Evolutionary conservation across 2,329 filamentous ascomycete genomes (phyloP).

Genomic region (Lasiodiplodia sp.): DNA sequence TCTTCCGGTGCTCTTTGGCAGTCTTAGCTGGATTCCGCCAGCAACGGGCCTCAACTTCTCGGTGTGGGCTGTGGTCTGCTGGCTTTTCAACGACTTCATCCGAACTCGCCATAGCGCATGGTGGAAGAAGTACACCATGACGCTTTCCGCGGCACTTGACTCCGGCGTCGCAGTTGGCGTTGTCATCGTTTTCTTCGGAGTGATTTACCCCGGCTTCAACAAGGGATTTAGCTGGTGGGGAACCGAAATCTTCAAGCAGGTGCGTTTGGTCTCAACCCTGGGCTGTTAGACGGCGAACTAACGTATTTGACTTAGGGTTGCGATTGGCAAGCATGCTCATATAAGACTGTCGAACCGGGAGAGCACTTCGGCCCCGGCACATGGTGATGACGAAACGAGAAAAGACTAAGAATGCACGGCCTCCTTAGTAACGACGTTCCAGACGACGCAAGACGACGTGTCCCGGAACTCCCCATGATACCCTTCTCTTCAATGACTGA

Average conservation of each 20-base stretch:
- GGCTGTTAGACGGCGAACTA: slow-evolving; percentile 28
- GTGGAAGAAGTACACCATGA: slow-evolving; percentile 95
- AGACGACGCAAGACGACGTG: neutral
- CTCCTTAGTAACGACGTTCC: slow-evolving; percentile 5
- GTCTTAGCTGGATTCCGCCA: slow-evolving; percentile 85
- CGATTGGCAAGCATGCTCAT: slow-evolving; percentile 83
- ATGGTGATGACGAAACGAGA: slow-evolving; percentile 36
- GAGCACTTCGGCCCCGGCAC: slow-evolving; percentile 44
- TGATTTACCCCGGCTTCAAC: slow-evolving; percentile 81
- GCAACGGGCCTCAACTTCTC: slow-evolving; percentile 85
- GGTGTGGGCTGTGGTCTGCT: slow-evolving; percentile 86
- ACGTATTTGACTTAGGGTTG: slow-evolving; percentile 62
- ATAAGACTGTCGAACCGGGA: slow-evolving; percentile 61
- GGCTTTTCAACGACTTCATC: slow-evolving; percentile 80
- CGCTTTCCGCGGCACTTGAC: slow-evolving; percentile 81
- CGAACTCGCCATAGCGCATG: slow-evolving; percentile 73
- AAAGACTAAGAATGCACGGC: slow-evolving; percentile 4
- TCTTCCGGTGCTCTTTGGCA: slow-evolving; percentile 82
- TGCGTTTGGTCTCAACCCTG: slow-evolving; percentile 36
- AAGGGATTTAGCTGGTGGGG: slow-evolving; percentile 85
- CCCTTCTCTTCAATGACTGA: slow-evolving; percentile 23
- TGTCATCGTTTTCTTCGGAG: slow-evolving; percentile 83
- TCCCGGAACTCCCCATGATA: slow-evolving; percentile 7
- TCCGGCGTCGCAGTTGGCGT: slow-evolving; percentile 83
- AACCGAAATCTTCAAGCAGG: slow-evolving; percentile 80